Base-by-base conservation (phyloP, 345 rosid species). In the Populus euphratica region DNA sequence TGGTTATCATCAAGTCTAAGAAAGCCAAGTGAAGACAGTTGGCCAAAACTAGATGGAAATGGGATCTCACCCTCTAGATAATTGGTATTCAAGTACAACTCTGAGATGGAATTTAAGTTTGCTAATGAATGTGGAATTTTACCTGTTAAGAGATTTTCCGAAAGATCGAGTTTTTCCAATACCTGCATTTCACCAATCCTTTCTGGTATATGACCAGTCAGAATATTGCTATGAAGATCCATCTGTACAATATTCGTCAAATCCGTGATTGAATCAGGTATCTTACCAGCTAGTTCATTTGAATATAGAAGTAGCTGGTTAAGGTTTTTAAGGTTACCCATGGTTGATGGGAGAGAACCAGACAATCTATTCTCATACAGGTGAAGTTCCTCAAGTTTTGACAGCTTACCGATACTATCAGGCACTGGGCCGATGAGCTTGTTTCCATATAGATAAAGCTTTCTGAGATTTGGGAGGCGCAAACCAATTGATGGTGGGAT, bases 391-490 rank as follows among this genome's bases (percentile, higher is more conserved):
- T 86, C 81, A 0, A 87, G 89, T 74, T 75, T 78, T 36, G 63
- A 74, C 79, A 86, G 79, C 84, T 90, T 83, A 76, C 91, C 82
- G 3, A 88, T 85, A 81, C 93, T 81, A 39, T 87, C 85, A 10
- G 89, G 90, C 52, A 88, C 70, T 13, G 72, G 18, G 5, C 91
- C 91, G 29, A 54, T 83, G 68, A 88, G 77, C 74, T 44, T 86
- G 89, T 90, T 88, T 66, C 91, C 90, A 44, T 76, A 88, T 14
- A 90, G 84, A 49, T 85, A 80, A 5, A 90, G 83, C 75, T 74
- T 82, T 65, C 67, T 61, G 50, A 88, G 86, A 11, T 81, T 85
- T 31, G 54, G 84, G 27, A 88, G 88, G 67, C 70, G 73, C 35
- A 72, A 74, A 12, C 91, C 88, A 16, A 90, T 88, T 17, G n/a